A percentile compares a stretch with the other conserved stretches of the same genome.
Evolutionary conservation across 2,329 filamentous ascomycete genomes (phyloP).

Genomic region (Pseudogymnoascus sp.): DNA sequence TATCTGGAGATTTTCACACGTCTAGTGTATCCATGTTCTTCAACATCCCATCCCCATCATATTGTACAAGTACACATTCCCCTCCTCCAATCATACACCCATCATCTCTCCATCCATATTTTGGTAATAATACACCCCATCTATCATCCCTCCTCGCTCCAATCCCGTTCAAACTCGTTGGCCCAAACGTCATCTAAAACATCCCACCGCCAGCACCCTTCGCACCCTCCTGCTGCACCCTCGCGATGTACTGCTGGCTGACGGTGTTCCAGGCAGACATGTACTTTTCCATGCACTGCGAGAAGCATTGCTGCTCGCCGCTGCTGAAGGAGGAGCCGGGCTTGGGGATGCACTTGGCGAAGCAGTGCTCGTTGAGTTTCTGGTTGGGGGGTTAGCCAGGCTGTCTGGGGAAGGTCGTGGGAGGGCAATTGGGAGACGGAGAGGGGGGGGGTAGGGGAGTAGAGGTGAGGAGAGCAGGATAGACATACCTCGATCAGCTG

Average conservation of each 20-base stretch:
- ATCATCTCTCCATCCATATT: background rate
- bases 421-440: background rate
- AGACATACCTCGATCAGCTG: conserved; percentile 58
- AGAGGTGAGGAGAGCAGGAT: background rate
- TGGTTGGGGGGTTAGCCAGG: conserved; percentile 27
- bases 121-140: background rate
- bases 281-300: conserved; percentile 77
- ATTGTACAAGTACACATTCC: background rate
- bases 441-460: background rate
- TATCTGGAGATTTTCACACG: background rate
- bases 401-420: background rate
- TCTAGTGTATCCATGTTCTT: background rate
- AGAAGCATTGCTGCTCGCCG: conserved; percentile 63
- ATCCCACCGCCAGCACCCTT: conserved; percentile 19
- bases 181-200: background rate
- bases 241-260: conserved; percentile 55
- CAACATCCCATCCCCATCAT: background rate
- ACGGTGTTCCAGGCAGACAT: conserved; percentile 72
- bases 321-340: conserved; percentile 59
- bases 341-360: conserved; percentile 66
- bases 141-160: background rate
- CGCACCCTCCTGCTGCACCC: conserved; percentile 25
- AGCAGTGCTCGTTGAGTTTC: conserved; percentile 78
- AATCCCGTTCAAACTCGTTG: background rate
- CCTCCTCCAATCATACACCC: background rate